Evolutionary conservation across 2,329 filamentous ascomycete genomes (phyloP).

Genomic region (Fusarium temperatum): DNA sequence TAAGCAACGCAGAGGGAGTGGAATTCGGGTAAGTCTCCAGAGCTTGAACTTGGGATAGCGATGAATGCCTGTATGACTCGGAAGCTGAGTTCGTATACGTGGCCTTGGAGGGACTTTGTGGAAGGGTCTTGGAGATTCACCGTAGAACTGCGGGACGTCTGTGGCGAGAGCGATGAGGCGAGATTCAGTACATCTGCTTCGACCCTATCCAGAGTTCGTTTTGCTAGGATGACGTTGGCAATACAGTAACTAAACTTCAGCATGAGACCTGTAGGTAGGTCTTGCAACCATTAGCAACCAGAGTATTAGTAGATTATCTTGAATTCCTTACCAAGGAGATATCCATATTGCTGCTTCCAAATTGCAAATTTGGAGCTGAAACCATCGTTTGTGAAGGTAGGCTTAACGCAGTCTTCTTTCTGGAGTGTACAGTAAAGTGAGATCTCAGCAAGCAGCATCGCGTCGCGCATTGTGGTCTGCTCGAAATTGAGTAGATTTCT

Average conservation of each 20-base stretch:
- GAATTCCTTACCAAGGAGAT: slow-evolving; percentile 18
- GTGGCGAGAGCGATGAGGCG: background rate
- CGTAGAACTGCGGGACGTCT: background rate
- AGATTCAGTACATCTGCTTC: slow-evolving; percentile 1
- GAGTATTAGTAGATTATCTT: background rate
- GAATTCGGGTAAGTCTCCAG: slow-evolving; percentile 19
- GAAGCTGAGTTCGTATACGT: slow-evolving; percentile 14
- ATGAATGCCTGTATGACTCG: slow-evolving; percentile 18
- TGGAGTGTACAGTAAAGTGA: slow-evolving; percentile 50
- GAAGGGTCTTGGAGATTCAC: slow-evolving; percentile 1
- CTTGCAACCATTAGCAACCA: background rate
- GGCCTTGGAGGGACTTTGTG: slow-evolving; percentile 3
- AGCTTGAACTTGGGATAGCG: slow-evolving; percentile 8
- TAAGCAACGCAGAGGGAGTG: slow-evolving; percentile 20
- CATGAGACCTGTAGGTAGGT: slow-evolving; percentile 6
- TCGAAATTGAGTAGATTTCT: slow-evolving; percentile 52
- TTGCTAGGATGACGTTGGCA: slow-evolving; percentile 20
- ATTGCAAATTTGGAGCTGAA: slow-evolving; percentile 3
- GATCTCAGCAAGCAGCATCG: slow-evolving; percentile 53
- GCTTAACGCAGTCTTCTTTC: slow-evolving; percentile 44
- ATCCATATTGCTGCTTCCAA: slow-evolving; percentile 32
- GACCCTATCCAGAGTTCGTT: slow-evolving; percentile 11
- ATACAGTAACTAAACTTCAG: slow-evolving; percentile 18
- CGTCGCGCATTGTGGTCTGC: slow-evolving; percentile 52
- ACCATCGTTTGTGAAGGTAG: slow-evolving; percentile 38